These are phyloP conservation scores for Tillandsia fasciculata DNA, from an alignment of 176 grass and related monocot genomes.

Conservation along the genomic window DNA sequence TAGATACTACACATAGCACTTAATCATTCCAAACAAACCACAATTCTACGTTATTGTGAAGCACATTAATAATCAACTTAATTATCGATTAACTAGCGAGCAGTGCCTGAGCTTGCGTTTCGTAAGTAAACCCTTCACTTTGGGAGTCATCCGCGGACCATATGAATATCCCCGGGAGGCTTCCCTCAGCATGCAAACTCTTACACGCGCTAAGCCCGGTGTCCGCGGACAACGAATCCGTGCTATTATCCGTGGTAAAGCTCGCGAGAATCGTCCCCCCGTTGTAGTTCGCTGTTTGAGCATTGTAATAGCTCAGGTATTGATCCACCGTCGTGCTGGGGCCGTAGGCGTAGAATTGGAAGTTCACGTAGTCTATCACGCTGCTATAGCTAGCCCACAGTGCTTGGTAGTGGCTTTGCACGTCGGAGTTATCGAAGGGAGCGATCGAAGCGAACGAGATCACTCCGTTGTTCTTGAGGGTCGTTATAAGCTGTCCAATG, in stretches of 20 bases:
- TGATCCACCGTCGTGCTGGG: slow-evolving; percentile 15
- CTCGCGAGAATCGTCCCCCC: slow-evolving; percentile 40
- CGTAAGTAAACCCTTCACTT: slow-evolving; percentile 27
- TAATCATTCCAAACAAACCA: too few relatives aligned
- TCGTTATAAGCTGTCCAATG: slow-evolving; percentile 20
- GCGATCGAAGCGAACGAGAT: slow-evolving; percentile 45
- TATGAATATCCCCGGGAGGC: slow-evolving; percentile 47
- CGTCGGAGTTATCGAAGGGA: slow-evolving; percentile 18
- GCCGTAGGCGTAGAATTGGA: slow-evolving; percentile 70
- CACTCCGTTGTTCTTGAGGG: slow-evolving; percentile 18
- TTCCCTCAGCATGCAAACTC: slow-evolving; percentile 34
- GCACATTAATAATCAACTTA: too few relatives aligned
- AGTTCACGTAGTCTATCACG: slow-evolving; percentile 52
- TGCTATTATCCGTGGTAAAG: slow-evolving; percentile 18
- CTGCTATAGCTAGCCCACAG: slow-evolving; percentile 31
- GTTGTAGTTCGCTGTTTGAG: slow-evolving; percentile 27
- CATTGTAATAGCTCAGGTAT: slow-evolving; percentile 33
- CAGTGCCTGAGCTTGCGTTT: slow-evolving; percentile 25
- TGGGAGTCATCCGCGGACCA: slow-evolving; percentile 47
- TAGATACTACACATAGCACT: too few relatives aligned
- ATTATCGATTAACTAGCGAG: slow-evolving; percentile 11
- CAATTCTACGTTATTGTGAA: too few relatives aligned
- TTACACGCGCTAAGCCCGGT: slow-evolving; percentile 18
- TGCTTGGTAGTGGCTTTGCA: slow-evolving; percentile 40
- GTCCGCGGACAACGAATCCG: slow-evolving; percentile 20